phyloP scores from a whole-genome alignment of 257 asterid genomes.

The Leptodermis oblonga region DNA sequence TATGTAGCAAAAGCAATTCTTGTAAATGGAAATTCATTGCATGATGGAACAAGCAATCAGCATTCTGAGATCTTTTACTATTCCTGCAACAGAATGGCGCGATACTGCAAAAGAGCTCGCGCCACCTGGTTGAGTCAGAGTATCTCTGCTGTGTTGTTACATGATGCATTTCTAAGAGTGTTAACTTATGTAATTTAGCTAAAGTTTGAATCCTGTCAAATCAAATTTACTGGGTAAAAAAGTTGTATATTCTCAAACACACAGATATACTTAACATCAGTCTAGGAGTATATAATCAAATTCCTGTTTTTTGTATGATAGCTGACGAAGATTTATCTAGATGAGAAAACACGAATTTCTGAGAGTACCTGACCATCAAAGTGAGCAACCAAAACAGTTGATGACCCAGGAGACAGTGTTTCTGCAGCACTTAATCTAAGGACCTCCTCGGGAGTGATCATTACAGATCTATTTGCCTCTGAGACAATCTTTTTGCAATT shows the following conservation, averaged over 20 bases:
- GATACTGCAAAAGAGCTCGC: background rate
- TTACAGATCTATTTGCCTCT: slow-evolving; percentile 23
- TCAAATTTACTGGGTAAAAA: background rate
- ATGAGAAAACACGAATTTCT: background rate
- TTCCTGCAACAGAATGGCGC: background rate
- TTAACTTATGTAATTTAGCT: background rate
- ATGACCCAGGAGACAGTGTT: slow-evolving; percentile 57
- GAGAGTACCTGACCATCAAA: slow-evolving; percentile 71
- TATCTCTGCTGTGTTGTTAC: background rate
- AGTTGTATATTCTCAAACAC: background rate
- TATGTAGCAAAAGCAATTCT: background rate
- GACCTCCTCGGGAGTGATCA: slow-evolving; percentile 46
- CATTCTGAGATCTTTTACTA: background rate
- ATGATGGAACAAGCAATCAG: background rate
- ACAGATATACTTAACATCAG: background rate
- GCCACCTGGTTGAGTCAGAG: background rate
- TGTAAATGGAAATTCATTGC: background rate
- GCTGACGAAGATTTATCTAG: background rate
- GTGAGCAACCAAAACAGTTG: slow-evolving; percentile 61
- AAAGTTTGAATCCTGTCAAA: background rate
- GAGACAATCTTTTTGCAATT: slow-evolving; percentile 47
- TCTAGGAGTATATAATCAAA: background rate
- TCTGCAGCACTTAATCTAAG: slow-evolving; percentile 48
- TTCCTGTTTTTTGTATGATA: background rate
- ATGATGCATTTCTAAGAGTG: background rate